Conservation (phyloP, 2,329 filamentous ascomycete genomes). For the Arthrobotrys conoides region DNA sequence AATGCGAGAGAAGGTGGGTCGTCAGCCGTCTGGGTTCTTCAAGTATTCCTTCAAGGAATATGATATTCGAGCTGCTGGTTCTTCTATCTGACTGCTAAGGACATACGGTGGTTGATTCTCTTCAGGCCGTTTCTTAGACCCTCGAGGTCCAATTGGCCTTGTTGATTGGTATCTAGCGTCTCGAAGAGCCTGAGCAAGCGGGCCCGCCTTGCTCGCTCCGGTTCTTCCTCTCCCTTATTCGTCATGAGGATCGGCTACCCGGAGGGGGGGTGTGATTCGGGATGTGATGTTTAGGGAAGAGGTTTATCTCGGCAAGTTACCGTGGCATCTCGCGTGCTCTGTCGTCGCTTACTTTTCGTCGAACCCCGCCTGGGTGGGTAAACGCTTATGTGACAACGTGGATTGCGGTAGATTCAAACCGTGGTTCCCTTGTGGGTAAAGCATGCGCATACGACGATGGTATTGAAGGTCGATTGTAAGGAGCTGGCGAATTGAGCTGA, state of each 20-base stretch:
- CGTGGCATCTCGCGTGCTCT: constrained; percentile 50
- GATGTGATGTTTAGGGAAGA: constrained; percentile 12
- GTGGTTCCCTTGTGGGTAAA: constrained; percentile 16
- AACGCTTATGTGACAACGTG: constrained; percentile 18
- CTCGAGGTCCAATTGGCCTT: constrained; percentile 85
- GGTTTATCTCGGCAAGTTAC: constrained; percentile 27
- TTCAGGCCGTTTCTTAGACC: constrained; percentile 86
- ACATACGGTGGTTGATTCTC: constrained; percentile 91
- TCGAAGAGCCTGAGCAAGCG: constrained; percentile 87
- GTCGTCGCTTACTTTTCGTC: constrained; percentile 31
- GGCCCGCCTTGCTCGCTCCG: constrained; percentile 73
- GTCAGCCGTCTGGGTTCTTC: constrained; percentile 56
- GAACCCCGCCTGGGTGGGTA: constrained; percentile 33
- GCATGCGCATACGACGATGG: constrained; percentile 6
- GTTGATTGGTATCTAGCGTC: constrained; percentile 81
- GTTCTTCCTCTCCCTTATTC: constrained; percentile 47
- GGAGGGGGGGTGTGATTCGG: neutral
- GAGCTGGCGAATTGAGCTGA: neutral
- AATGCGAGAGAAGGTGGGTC: constrained; percentile 43
- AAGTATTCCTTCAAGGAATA: constrained; percentile 56
- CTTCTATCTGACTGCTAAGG: constrained; percentile 21
- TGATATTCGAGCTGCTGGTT: constrained; percentile 46
- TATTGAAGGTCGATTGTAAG: neutral
- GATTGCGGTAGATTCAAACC: neutral
- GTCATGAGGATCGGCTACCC: constrained; percentile 32